Percentiles rank a stretch among this genome's conserved stretches.
Evolutionary conservation across 192 early-diverging fungal species (phyloP).

Genomic region (Coemansia sp.): DNA sequence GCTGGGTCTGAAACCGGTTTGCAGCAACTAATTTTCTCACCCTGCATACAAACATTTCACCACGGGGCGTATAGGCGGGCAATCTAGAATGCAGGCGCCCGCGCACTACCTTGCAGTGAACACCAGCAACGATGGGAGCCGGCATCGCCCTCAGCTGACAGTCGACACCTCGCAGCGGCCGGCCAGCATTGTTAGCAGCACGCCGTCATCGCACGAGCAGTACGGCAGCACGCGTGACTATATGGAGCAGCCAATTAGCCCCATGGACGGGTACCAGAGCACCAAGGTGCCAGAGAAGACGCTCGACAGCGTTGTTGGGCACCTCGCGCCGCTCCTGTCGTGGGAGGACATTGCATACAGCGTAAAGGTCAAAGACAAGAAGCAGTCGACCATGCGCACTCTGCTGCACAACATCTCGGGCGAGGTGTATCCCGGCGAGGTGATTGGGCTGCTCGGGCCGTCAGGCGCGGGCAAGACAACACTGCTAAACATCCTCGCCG

Average conservation of each 20-base stretch:
- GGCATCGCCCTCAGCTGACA: background rate
- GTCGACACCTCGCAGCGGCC: slow-evolving; percentile 8
- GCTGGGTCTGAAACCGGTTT: background rate
- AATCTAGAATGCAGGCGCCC: background rate
- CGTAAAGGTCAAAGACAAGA: slow-evolving; percentile 45
- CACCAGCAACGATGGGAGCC: background rate
- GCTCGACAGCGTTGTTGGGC: background rate
- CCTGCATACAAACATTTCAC: background rate
- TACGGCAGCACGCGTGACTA: slow-evolving; percentile 50
- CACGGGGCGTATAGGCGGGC: background rate
- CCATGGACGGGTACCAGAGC: slow-evolving; percentile 21
- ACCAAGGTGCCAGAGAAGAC: slow-evolving; percentile 11
- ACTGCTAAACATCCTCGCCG: slow-evolving; percentile 85
- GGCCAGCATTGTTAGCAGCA: slow-evolving; percentile 13
- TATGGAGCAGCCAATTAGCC: slow-evolving; percentile 47
- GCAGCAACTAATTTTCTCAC: background rate
- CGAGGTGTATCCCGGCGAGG: slow-evolving; percentile 75
- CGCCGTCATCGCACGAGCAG: slow-evolving; percentile 26
- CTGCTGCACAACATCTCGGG: slow-evolving; percentile 73
- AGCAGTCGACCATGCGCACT: slow-evolving; percentile 40
- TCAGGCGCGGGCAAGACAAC: slow-evolving; percentile 94
- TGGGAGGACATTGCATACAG: slow-evolving; percentile 47
- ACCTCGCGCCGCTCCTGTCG: slow-evolving; percentile 30
- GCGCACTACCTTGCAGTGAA: background rate
- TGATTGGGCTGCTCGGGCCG: slow-evolving; percentile 91